phyloP scores from a whole-genome alignment of 176 grass and related monocot genomes.

The Otatea glauca region DNA sequence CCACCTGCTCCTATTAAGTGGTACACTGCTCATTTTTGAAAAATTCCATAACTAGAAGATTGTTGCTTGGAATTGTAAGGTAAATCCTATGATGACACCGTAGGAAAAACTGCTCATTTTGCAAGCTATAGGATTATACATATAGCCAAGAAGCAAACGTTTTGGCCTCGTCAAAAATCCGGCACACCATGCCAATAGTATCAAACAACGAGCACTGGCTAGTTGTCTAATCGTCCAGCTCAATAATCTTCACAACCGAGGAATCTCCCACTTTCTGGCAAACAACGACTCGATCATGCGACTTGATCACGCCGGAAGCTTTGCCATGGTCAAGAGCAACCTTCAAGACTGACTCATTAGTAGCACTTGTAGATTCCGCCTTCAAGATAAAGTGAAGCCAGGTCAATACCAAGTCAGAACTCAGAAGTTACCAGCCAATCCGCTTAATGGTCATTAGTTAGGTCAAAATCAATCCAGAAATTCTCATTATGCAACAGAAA shows the following conservation, averaged over 20 bases:
- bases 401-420: not conserved
- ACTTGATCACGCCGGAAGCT: constrained; percentile 85
- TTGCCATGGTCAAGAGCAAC: constrained; percentile 98
- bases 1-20: constrained; percentile 16
- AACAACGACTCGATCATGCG: constrained; percentile 88
- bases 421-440: not conserved
- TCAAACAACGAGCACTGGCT: constrained; percentile 29
- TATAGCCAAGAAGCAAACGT: constrained; percentile 35
- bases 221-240: constrained; percentile 76
- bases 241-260: constrained; percentile 97
- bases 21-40: not conserved
- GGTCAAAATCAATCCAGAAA: not conserved
- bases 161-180: constrained; percentile 45
- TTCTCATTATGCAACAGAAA: not conserved
- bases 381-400: constrained; percentile 32
- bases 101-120: constrained; percentile 38
- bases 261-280: constrained; percentile 99
- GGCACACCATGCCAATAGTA: constrained; percentile 13
- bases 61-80: not conserved
- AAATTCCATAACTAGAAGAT: not conserved
- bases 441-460: not conserved
- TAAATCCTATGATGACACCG: constrained; percentile 32
- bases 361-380: constrained; percentile 80
- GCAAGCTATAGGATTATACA: constrained; percentile 44
- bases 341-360: constrained; percentile 96